Percentiles rank a stretch among this genome's conserved stretches.
phyloP scores from a whole-genome alignment of 1,139 yeast genomes.

The Pichia sp. region DNA sequence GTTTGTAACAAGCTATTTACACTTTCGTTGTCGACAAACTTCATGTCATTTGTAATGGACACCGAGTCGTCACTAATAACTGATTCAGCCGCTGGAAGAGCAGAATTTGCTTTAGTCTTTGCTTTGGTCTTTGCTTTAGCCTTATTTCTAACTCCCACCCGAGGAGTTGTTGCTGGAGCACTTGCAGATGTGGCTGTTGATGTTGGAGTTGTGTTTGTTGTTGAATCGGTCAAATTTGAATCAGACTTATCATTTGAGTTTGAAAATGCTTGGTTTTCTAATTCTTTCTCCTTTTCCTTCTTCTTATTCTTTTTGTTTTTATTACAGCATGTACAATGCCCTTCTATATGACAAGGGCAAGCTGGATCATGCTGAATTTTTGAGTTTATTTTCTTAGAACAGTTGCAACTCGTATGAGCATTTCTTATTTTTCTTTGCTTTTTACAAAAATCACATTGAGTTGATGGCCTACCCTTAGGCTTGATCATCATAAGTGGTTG shows the following conservation, averaged over 20 bases:
- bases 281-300: conserved; percentile 14
- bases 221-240: not conserved
- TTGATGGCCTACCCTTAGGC: conserved; percentile 92
- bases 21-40: conserved; percentile 7
- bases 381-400: conserved; percentile 46
- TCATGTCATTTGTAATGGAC: not conserved
- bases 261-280: not conserved
- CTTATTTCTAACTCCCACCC: not conserved
- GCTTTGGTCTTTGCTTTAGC: not conserved
- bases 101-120: not conserved
- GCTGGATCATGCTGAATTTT: conserved; percentile 37
- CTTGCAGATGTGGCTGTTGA: not conserved
- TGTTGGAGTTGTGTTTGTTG: not conserved
- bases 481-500: conserved; percentile 87
- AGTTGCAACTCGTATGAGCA: conserved; percentile 66
- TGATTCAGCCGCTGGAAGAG: not conserved
- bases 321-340: conserved; percentile 54
- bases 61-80: not conserved
- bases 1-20: conserved; percentile 17
- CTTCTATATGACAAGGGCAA: conserved; percentile 46
- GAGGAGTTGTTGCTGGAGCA: no score
- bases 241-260: not conserved
- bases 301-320: conserved; percentile 25
- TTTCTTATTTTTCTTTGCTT: conserved; percentile 67
- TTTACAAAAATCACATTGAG: conserved; percentile 85